Evolutionary conservation across 2,329 filamentous ascomycete genomes (phyloP), one percentile per base, ranked within the genome.

Genomic region (Neopestalotiopsis sp.): DNA sequence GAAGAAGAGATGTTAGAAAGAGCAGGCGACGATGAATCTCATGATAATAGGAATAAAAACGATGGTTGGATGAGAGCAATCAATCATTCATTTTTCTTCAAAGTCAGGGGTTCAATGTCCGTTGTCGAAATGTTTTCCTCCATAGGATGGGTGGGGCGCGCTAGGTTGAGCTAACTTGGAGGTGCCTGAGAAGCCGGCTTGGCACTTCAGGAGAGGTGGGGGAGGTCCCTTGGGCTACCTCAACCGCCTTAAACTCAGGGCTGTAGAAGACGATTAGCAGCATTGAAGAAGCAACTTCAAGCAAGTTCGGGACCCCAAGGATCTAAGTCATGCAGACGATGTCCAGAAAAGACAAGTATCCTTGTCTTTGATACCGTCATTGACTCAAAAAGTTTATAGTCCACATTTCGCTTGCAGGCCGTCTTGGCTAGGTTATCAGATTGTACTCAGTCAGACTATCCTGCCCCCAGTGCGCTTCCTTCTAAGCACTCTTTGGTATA

Each of bases 41-140:
- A 52, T 52, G 45, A n/a, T 52, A 17, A 52, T 52, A 52, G n/a
- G 45, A 52, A 38, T 38, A 52, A 52, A 52, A 52, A 52, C n/a
- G 45, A 17, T 52, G 13, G 45, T 52, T 13, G 3, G 45, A 52
- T 52, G 45, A 52, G n/a, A n/a, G 45, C 45, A 52, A 7, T 38
- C 45, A 52, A 17, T 52, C 45, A 17, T 17, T 52, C 45, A 17
- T 17, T 52, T n/a, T 52, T 17, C n/a, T 17, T 52, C 9, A 9
- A 20, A 52, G 45, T 52, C 45, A 52, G 45, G 45, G 45, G 45
- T 17, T 52, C 34, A 38, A 38, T 14, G 45, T 52, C 45, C 17
- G 24, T 28, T 28, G 24, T 52, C 45, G 45, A 52, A 52, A 52
- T 52, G 45, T 52, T 52, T 52, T 52, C 45, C n/a, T 52, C 45